These are phyloP conservation scores for Aspergillus saccharolyticus DNA, from an alignment of 495 filamentous ascomycete species.

Conservation along the genomic window DNA sequence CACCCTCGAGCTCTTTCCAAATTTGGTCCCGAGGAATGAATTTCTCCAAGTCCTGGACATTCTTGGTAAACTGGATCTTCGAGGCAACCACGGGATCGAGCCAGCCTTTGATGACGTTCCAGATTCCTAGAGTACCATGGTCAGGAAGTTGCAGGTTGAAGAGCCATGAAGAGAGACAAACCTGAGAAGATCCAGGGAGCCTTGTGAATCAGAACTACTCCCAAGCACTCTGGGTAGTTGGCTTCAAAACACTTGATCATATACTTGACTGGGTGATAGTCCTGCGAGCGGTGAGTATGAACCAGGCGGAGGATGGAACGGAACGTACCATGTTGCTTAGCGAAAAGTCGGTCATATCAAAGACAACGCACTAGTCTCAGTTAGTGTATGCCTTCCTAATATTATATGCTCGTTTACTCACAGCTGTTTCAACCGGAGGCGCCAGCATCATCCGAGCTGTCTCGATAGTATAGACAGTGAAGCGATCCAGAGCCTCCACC, in stretches of 20 bases:
- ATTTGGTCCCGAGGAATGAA: constrained; percentile 71
- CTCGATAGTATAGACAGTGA: constrained; percentile 92
- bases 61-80: constrained; percentile 94
- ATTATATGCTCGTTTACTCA: constrained; percentile 40
- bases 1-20: constrained; percentile 72
- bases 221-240: constrained; percentile 92
- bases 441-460: constrained; percentile 77
- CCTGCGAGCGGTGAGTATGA: constrained; percentile 43
- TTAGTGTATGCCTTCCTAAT: neutral
- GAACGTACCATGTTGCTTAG: constrained; percentile 83
- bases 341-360: constrained; percentile 92
- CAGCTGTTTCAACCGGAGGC: constrained; percentile 83
- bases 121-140: constrained; percentile 50
- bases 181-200: constrained; percentile 95
- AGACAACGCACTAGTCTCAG: constrained; percentile 64
- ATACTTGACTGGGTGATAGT: constrained; percentile 94
- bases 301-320: neutral
- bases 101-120: constrained; percentile 92
- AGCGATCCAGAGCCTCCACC: constrained; percentile 74
- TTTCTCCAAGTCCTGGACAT: constrained; percentile 66
- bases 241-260: constrained; percentile 99
- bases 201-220: constrained; percentile 92
- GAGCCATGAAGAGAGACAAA: constrained; percentile 25
- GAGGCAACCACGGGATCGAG: constrained; percentile 92
- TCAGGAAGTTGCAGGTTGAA: constrained; percentile 2